Evolutionary conservation across 768 basidiomycete genomes (phyloP), one percentile per base, ranked within the genome.

Genomic region (Russula abietina): DNA sequence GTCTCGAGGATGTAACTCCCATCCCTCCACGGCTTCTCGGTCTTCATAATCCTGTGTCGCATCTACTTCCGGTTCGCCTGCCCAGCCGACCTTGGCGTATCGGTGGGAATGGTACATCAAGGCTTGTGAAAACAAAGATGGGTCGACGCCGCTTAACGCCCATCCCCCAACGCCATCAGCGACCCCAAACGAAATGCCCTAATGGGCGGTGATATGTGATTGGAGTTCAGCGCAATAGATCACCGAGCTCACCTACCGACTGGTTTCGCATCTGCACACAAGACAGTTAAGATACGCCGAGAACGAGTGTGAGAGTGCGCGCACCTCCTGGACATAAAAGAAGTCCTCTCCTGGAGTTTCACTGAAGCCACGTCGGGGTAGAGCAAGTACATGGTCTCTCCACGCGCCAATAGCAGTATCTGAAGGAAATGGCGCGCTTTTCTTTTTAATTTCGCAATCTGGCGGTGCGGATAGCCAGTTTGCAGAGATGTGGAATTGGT

Each of bases 161-260:
- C 95, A 98, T 22, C 94, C 93, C 2, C 93, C 93, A 4, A 97
- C 93, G 22, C 94, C 94, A 69, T 98, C 94, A 43, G 93, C 91
- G 5, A 97, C 83, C 41, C 91, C 93, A 57, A 97, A 79, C 2
- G 88, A 82, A 32, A 91, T 72, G 26, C 89, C 89, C 89, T 91
- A 33, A n/a, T 26, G 24, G 16, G 33, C 48, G 22, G 56, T 24
- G 46, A 57, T 36, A 50, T 50, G 56, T 68, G 68, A 59, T 58
- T 56, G 51, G 60, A 60, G 64, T 56, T 66, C 26, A 24, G 41
- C 39, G 38, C 28, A 28, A 39, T 46, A 33, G 32, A 36, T 33
- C 55, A 33, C 41, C 30, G 53, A 58, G 63, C 72, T 68, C 69
- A 81, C 86, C 76, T 79, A 92, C 90, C 79, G 90, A 91, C 60